Evolutionary conservation across 106 monocot genomes (phyloP).

Genomic region (Amphibolis antarctica): DNA sequence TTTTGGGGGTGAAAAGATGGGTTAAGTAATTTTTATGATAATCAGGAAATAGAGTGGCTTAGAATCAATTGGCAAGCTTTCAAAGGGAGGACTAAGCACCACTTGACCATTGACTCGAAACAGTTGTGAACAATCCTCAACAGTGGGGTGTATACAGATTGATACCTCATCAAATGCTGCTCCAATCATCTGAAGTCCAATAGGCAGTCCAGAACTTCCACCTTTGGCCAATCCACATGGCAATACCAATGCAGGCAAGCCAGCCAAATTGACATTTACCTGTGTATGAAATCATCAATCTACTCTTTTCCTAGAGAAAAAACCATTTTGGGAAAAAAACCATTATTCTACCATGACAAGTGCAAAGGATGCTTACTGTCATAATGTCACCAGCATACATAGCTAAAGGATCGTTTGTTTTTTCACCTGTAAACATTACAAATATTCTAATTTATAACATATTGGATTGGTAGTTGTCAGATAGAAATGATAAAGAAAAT

Average conservation of each 20-base stretch:
- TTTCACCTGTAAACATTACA: conserved; percentile 57
- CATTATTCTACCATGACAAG: neutral
- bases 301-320: too few relatives aligned
- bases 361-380: conserved; percentile 44
- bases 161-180: conserved; percentile 69
- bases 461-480: neutral
- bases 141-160: neutral
- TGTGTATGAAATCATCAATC: conserved; percentile 6
- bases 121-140: neutral
- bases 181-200: conserved; percentile 95
- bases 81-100: too few relatives aligned
- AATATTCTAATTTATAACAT: neutral
- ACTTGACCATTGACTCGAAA: neutral
- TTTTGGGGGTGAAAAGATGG: too few relatives aligned
- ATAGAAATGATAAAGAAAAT: neutral
- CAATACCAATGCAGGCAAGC: conserved; percentile 82
- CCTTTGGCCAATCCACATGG: conserved; percentile 91
- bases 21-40: too few relatives aligned
- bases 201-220: conserved; percentile 53
- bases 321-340: too few relatives aligned
- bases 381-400: conserved; percentile 97
- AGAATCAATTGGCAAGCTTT: too few relatives aligned
- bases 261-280: conserved; percentile 97
- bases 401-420: conserved; percentile 78
- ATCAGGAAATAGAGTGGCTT: too few relatives aligned